Conservation (phyloP, 2,329 filamentous ascomycete species). For the Aspergillus glaucus region DNA sequence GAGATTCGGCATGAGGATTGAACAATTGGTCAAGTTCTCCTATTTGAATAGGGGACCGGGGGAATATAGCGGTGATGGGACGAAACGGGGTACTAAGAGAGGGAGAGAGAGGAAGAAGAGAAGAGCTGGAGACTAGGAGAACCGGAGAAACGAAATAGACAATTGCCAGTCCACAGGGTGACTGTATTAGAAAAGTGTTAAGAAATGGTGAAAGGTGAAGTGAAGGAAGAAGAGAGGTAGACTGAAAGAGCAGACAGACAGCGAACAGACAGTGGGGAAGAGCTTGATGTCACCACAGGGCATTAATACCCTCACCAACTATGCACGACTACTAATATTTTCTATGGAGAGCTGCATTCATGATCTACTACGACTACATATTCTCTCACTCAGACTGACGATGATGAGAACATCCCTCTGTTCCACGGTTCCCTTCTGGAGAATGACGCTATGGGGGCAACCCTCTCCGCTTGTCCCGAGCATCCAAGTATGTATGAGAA, state of each 20-base stretch:
- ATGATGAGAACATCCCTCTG: too few species aligned
- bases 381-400: too few species aligned
- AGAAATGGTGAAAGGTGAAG: not conserved
- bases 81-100: constrained; percentile 2
- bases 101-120: not conserved
- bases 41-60: not conserved
- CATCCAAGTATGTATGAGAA: too few species aligned
- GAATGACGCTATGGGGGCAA: too few species aligned
- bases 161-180: not conserved
- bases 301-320: too few species aligned
- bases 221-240: not conserved
- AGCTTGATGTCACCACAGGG: not conserved
- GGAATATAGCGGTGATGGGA: not conserved
- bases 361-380: too few species aligned
- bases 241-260: too few species aligned
- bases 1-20: constrained; percentile 74
- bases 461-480: too few species aligned
- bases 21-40: constrained; percentile 7
- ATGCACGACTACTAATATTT: too few species aligned
- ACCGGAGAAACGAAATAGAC: constrained; percentile 4
- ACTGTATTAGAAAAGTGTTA: not conserved
- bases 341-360: too few species aligned
- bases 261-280: not conserved
- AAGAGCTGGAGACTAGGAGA: constrained; percentile 1
- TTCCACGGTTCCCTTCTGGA: too few species aligned